These are phyloP conservation scores for Phytopythium montanum DNA, from an alignment of 352 stramenopile species.

Conservation along the genomic window DNA sequence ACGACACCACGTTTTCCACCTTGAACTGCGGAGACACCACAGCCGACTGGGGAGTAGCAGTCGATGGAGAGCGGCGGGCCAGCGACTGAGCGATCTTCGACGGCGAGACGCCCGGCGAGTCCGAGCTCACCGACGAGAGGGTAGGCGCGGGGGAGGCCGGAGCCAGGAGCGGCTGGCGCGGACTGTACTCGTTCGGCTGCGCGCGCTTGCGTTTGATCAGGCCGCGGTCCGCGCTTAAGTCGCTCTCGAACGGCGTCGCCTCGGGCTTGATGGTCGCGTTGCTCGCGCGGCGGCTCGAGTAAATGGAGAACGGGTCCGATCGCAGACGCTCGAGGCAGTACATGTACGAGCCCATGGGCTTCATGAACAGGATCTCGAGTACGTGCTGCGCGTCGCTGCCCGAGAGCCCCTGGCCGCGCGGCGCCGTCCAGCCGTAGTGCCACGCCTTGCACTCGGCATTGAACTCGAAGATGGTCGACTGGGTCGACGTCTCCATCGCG, in stretches of 20 bases:
- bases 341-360: constrained; percentile 79
- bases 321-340: constrained; percentile 76
- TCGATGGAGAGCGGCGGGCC: constrained; percentile 7
- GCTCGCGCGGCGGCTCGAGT: constrained; percentile 70
- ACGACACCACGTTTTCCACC: neutral
- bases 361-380: constrained; percentile 80
- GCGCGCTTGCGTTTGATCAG: constrained; percentile 58
- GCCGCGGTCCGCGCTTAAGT: constrained; percentile 32
- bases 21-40: neutral
- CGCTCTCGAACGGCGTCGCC: constrained; percentile 49
- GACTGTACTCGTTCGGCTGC: constrained; percentile 12
- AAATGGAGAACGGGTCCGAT: constrained; percentile 77
- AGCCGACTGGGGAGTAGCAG: constrained; percentile 9
- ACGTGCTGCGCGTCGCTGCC: constrained; percentile 77
- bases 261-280: constrained; percentile 52
- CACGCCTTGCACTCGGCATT: constrained; percentile 87
- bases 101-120: constrained; percentile 36
- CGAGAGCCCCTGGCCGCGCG: constrained; percentile 67
- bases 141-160: constrained; percentile 32
- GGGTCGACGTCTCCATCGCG: constrained; percentile 71
- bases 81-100: constrained; percentile 30
- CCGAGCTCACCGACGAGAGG: constrained; percentile 17
- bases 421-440: constrained; percentile 87
- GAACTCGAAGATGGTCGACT: constrained; percentile 87
- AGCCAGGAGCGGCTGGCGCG: constrained; percentile 14